phyloP scores from a whole-genome alignment of 257 asterid genomes.

The Solanum piurae region DNA sequence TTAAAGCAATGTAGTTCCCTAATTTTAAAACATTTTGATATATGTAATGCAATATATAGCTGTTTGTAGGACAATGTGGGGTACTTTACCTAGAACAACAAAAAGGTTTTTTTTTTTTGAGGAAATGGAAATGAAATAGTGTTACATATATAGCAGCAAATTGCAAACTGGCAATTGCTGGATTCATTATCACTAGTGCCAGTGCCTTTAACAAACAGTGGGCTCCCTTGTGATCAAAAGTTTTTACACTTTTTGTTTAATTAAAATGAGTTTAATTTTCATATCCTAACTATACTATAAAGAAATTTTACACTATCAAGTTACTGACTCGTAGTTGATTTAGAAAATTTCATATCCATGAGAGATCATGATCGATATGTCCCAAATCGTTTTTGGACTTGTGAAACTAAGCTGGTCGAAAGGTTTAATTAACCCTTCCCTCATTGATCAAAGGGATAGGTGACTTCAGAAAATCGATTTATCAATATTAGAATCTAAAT shows the following conservation, averaged over 20 bases:
- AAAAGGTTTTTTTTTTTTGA: not conserved
- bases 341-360: not conserved
- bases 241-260: not conserved
- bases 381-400: not conserved
- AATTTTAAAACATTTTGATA: not conserved
- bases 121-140: slow-evolving; percentile 13
- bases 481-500: not conserved
- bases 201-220: slow-evolving; percentile 38
- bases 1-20: not conserved
- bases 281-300: not conserved
- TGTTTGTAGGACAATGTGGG: slow-evolving; percentile 23
- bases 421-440: not conserved
- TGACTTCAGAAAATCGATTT: not conserved
- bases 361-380: not conserved
- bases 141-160: not conserved
- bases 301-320: not conserved
- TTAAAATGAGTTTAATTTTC: not conserved
- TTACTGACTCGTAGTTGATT: not conserved
- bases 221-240: slow-evolving; percentile 42
- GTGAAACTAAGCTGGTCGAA: not conserved
- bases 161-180: slow-evolving; percentile 79
- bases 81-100: slow-evolving; percentile 32
- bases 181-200: slow-evolving; percentile 42
- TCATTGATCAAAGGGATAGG: not conserved
- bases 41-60: not conserved